Conservation (phyloP, 768 basidiomycete species). For the Pholiota microspora region DNA sequence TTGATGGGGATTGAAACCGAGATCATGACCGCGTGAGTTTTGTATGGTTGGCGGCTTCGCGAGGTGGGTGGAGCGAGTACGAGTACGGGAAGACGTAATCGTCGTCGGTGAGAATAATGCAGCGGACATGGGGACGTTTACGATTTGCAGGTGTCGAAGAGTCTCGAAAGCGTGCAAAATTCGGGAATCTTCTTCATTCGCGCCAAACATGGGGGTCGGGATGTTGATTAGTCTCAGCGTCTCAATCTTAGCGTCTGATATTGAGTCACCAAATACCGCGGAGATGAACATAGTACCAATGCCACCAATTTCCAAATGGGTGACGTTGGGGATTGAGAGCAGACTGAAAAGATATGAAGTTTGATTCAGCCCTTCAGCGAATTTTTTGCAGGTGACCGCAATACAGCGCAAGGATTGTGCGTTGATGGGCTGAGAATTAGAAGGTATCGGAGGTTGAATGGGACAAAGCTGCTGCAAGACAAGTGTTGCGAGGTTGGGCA, state of each 20-base stretch:
- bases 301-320: slow-evolving; percentile 13
- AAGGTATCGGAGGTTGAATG: not conserved
- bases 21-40: not conserved
- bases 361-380: not conserved
- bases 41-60: not conserved
- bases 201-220: not conserved
- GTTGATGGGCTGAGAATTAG: not conserved
- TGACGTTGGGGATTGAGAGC: slow-evolving; percentile 15
- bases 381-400: slow-evolving; percentile 8
- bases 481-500: slow-evolving; percentile 12
- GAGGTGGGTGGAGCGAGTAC: not conserved
- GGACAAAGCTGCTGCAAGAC: slow-evolving; percentile 12
- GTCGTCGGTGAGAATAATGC: not conserved
- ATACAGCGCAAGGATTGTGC: slow-evolving; percentile 13
- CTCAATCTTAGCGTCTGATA: slow-evolving; percentile 7
- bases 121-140: slow-evolving; percentile 2
- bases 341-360: slow-evolving; percentile 9
- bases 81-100: not conserved
- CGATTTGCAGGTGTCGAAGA: slow-evolving; percentile 12
- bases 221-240: slow-evolving; percentile 13
- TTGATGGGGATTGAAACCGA: not conserved
- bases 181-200: slow-evolving; percentile 1
- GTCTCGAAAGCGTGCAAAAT: slow-evolving; percentile 4
- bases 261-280: slow-evolving; percentile 6
- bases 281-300: not conserved